Evolutionary conservation across 805 yeast species (phyloP).

Genomic region (Candida oleophila): DNA sequence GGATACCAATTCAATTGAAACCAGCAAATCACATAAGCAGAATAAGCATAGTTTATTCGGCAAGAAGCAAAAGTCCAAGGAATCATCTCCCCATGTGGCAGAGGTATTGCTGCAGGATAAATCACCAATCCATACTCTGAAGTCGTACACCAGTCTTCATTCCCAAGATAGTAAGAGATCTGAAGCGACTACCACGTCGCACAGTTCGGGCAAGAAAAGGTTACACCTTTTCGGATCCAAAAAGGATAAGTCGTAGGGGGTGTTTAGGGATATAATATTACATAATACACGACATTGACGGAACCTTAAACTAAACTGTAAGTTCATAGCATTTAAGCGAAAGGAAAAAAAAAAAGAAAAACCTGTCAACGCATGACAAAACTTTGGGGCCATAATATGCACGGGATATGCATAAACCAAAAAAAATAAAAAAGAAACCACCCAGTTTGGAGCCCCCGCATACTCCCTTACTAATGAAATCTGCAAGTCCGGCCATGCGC

Average conservation of each 20-base stretch:
- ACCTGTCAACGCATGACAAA: too few species aligned
- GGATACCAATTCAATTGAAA: conserved; percentile 7
- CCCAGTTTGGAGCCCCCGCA: too few species aligned
- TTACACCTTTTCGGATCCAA: neutral
- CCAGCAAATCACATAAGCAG: conserved; percentile 18
- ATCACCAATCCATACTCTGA: neutral
- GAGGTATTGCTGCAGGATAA: neutral
- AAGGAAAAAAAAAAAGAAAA: too few species aligned
- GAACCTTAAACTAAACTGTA: too few species aligned
- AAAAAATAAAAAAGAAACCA: too few species aligned
- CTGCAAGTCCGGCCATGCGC: too few species aligned
- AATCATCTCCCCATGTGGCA: neutral
- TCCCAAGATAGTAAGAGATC: conserved; percentile 3
- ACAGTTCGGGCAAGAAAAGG: neutral
- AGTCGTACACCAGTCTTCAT: conserved; percentile 2
- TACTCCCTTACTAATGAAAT: too few species aligned
- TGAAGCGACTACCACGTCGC: neutral
- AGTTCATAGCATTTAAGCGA: too few species aligned
- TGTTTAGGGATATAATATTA: neutral
- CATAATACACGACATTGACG: neutral
- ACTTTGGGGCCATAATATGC: too few species aligned
- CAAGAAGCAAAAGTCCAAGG: conserved; percentile 9
- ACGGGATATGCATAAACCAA: too few species aligned
- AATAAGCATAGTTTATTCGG: conserved; percentile 18
- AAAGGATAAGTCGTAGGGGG: neutral